These are phyloP conservation scores for Aspergillus intermedius DNA, from an alignment of 2,329 filamentous ascomycete genomes.

Conservation along the genomic window DNA sequence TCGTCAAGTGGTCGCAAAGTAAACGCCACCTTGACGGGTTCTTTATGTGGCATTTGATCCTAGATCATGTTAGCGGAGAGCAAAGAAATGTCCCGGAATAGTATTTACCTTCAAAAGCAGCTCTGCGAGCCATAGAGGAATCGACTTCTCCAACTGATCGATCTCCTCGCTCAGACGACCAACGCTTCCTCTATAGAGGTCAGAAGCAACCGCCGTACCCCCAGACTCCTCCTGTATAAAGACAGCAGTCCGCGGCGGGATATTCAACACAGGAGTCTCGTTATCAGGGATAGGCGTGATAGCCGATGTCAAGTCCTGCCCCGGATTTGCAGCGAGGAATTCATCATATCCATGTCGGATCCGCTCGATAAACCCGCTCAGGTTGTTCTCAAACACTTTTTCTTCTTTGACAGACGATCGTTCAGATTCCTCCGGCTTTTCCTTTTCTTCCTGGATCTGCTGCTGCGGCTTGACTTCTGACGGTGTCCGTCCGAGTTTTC, in stretches of 20 bases:
- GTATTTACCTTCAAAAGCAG: constrained; percentile 61
- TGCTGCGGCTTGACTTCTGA: constrained; percentile 62
- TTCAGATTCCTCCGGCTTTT: constrained; percentile 53
- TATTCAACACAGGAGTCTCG: constrained; percentile 40
- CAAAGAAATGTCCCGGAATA: background rate
- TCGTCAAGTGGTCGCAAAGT: constrained; percentile 76
- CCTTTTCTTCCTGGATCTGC: constrained; percentile 56
- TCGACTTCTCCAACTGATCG: constrained; percentile 76
- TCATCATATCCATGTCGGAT: constrained; percentile 43
- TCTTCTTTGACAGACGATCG: constrained; percentile 48
- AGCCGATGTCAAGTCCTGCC: constrained; percentile 29
- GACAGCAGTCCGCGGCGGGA: constrained; percentile 49
- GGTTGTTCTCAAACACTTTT: constrained; percentile 40
- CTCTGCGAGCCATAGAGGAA: constrained; percentile 88
- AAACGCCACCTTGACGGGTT: constrained; percentile 95
- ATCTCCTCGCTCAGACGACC: constrained; percentile 68
- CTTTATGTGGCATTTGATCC: constrained; percentile 77
- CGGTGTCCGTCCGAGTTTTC: constrained; percentile 68
- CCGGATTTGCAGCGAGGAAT: constrained; percentile 32
- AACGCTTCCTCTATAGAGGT: constrained; percentile 86
- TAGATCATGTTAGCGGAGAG: constrained; percentile 26
- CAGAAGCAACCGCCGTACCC: constrained; percentile 61
- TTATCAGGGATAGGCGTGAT: constrained; percentile 39
- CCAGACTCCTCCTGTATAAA: constrained; percentile 61
- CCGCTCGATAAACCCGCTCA: constrained; percentile 41